Conservation (phyloP, 345 rosid genomes). For the Gossypium rotundifolium region DNA sequence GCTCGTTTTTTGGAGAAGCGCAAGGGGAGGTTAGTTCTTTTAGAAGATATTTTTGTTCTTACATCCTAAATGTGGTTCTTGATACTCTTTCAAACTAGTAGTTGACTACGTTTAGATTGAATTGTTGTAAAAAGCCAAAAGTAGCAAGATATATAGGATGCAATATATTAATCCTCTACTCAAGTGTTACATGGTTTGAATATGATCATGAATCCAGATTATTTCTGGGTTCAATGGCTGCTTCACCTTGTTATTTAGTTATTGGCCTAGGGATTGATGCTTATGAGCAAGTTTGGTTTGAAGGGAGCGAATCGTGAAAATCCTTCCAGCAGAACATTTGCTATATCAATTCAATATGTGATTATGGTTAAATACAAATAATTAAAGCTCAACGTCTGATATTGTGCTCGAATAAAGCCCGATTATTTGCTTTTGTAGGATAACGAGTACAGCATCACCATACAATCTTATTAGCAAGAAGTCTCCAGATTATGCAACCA, state of each 20-base stretch:
- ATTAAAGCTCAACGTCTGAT: background rate
- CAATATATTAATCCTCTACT: background rate
- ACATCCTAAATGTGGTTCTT: background rate
- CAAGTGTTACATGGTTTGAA: background rate
- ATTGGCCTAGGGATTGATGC: background rate
- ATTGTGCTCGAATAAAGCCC: background rate
- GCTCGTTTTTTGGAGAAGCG: conserved; percentile 97
- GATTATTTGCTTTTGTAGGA: conserved; percentile 35
- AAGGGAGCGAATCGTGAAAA: background rate
- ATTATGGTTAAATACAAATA: background rate
- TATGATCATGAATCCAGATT: background rate
- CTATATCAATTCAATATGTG: background rate
- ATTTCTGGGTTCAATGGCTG: too few species aligned
- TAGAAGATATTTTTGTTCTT: background rate
- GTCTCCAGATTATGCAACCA: conserved; percentile 29
- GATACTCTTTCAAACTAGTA: background rate
- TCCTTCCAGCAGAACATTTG: background rate
- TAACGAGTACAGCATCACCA: conserved; percentile 44
- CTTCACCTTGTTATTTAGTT: background rate
- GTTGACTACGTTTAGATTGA: background rate
- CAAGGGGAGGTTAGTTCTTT: conserved; percentile 56
- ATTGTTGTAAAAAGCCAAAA: background rate
- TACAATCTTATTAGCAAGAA: conserved; percentile 34
- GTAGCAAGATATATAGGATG: background rate
- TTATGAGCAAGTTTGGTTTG: background rate